A percentile compares a stretch with the other conserved stretches of the same genome.
Evolutionary conservation across 306 rosid species (phyloP).

Genomic region (Mucuna pruriens): DNA sequence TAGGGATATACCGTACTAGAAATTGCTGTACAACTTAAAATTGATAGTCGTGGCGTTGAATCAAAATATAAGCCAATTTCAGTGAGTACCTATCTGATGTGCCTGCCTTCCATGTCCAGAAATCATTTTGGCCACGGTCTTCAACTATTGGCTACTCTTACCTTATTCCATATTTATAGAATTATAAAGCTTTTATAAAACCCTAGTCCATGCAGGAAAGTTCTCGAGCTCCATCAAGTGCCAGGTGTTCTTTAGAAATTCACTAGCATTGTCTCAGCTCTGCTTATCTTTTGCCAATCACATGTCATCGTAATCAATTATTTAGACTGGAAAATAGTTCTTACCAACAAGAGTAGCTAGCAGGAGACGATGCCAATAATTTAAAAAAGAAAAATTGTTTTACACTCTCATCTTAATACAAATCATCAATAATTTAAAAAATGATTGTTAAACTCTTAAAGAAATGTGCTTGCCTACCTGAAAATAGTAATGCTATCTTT

Average conservation of each 20-base stretch:
- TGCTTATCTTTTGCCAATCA: neutral
- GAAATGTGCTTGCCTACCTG: slow-evolving; percentile 28
- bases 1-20: neutral
- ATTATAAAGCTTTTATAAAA: neutral
- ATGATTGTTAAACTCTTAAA: too few species aligned
- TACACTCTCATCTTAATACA: too few species aligned
- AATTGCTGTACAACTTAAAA: neutral
- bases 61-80: neutral
- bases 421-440: too few species aligned
- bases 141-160: too few species aligned
- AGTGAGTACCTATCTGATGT: neutral
- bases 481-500: slow-evolving; percentile 27
- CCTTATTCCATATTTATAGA: slow-evolving; percentile 20
- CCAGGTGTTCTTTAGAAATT: slow-evolving; percentile 43
- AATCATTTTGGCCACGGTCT: too few species aligned
- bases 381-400: too few species aligned
- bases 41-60: neutral
- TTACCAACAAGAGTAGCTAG: slow-evolving; percentile 34
- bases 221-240: slow-evolving; percentile 41
- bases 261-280: neutral
- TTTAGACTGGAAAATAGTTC: slow-evolving; percentile 9
- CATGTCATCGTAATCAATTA: neutral
- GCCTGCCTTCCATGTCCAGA: too few species aligned
- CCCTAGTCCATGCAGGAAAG: slow-evolving; percentile 36
- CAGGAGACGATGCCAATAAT: neutral